Evolutionary conservation across 2,329 filamentous ascomycete species (phyloP).

Genomic region (Hirsutella rhossiliensis): DNA sequence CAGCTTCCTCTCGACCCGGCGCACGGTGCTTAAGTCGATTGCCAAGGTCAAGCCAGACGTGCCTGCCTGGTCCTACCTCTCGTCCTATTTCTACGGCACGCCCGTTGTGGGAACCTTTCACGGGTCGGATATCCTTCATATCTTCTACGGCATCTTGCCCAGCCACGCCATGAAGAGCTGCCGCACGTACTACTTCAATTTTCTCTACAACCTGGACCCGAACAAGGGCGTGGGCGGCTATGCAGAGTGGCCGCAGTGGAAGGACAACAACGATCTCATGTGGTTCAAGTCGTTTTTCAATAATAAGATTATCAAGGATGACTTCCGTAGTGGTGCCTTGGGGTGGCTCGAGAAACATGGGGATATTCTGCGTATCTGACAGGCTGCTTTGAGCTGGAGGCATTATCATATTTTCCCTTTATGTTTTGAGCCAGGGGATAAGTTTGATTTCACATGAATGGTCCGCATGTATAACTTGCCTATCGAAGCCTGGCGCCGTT

Average conservation of each 20-base stretch:
- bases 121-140: constrained; percentile 53
- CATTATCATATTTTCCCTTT: too few relatives aligned
- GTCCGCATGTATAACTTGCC: too few relatives aligned
- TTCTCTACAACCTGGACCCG: constrained; percentile 58
- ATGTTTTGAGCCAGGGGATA: too few relatives aligned
- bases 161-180: constrained; percentile 50
- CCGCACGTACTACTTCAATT: constrained; percentile 60
- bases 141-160: constrained; percentile 52
- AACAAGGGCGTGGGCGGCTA: constrained; percentile 38
- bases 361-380: constrained; percentile 5
- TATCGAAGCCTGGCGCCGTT: too few relatives aligned
- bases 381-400: too few relatives aligned
- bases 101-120: constrained; percentile 72
- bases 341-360: constrained; percentile 14
- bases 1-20: constrained; percentile 60
- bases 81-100: constrained; percentile 58
- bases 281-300: constrained; percentile 25
- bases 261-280: constrained; percentile 33
- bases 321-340: constrained; percentile 22
- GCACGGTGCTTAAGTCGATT: constrained; percentile 45
- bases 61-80: constrained; percentile 62
- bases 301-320: constrained; percentile 21
- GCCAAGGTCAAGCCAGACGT: constrained; percentile 39
- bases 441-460: too few relatives aligned
- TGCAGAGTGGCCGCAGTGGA: constrained; percentile 29